Conservation (phyloP, 257 asterid species). For the Jasminum sambac region DNA sequence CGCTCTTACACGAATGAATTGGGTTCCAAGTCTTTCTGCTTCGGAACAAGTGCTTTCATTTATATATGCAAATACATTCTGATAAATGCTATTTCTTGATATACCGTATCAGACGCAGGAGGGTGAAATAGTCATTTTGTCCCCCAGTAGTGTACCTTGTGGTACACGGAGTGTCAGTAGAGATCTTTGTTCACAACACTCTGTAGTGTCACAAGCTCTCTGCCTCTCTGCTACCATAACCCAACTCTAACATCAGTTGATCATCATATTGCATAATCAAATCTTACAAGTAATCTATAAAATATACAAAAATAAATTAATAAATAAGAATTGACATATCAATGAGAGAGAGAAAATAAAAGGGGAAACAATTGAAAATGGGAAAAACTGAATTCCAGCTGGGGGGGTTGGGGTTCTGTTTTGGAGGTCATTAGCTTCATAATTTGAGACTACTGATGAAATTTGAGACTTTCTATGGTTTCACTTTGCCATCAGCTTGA, state of each 20-base stretch:
- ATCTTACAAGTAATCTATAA: too few relatives aligned
- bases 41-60: background rate
- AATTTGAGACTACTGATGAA: background rate
- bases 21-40: conserved; percentile 1
- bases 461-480: conserved; percentile 3
- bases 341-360: background rate
- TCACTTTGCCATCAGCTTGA: conserved; percentile 43
- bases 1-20: background rate
- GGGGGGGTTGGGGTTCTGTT: background rate
- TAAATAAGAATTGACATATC: background rate
- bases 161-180: too few relatives aligned
- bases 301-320: background rate
- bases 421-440: too few relatives aligned
- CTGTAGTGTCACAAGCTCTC: too few relatives aligned
- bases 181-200: too few relatives aligned
- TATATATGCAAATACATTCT: background rate
- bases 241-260: too few relatives aligned
- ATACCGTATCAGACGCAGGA: too few relatives aligned
- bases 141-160: too few relatives aligned
- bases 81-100: too few relatives aligned
- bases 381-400: background rate
- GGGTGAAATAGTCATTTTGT: background rate
- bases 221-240: too few relatives aligned
- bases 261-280: too few relatives aligned
- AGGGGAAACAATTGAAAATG: background rate